These are phyloP conservation scores for Microdochium nivale DNA, from an alignment of 2,329 filamentous ascomycete genomes.

Conservation along the genomic window DNA sequence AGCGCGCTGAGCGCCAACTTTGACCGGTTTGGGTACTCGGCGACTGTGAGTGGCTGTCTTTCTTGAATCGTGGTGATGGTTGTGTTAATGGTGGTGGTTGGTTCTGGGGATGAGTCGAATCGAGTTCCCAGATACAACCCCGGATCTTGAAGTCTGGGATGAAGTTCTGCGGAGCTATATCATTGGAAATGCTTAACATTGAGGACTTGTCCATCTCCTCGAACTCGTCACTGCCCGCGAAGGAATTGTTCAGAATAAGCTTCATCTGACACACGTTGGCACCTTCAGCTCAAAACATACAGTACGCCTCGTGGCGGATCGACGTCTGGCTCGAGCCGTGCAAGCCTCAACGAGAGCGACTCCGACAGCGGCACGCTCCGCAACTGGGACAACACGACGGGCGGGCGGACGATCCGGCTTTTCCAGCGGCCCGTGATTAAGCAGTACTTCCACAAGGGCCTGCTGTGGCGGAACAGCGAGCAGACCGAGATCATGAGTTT, in stretches of 20 bases:
- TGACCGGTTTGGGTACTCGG: constrained; percentile 51
- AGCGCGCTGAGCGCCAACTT: constrained; percentile 50
- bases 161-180: too few relatives aligned
- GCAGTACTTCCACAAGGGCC: constrained; percentile 58
- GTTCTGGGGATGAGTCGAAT: too few relatives aligned
- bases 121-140: too few relatives aligned
- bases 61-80: neutral
- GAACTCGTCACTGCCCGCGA: too few relatives aligned
- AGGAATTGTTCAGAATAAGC: too few relatives aligned
- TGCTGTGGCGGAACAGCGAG: constrained; percentile 52
- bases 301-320: neutral
- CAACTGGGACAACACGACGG: constrained; percentile 15
- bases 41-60: constrained; percentile 11
- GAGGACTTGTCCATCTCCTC: too few relatives aligned
- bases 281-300: neutral
- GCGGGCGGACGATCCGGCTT: constrained; percentile 40
- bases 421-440: constrained; percentile 51
- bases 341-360: neutral
- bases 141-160: too few relatives aligned
- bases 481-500: constrained; percentile 53
- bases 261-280: neutral
- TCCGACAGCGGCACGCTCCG: neutral
- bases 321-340: neutral
- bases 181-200: too few relatives aligned
- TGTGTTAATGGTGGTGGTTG: too few relatives aligned